Percentiles rank a stretch among this genome's conserved stretches.
These are phyloP conservation scores for Dendrobium nobile DNA, from an alignment of 106 monocot genomes.

Conservation along the genomic window DNA sequence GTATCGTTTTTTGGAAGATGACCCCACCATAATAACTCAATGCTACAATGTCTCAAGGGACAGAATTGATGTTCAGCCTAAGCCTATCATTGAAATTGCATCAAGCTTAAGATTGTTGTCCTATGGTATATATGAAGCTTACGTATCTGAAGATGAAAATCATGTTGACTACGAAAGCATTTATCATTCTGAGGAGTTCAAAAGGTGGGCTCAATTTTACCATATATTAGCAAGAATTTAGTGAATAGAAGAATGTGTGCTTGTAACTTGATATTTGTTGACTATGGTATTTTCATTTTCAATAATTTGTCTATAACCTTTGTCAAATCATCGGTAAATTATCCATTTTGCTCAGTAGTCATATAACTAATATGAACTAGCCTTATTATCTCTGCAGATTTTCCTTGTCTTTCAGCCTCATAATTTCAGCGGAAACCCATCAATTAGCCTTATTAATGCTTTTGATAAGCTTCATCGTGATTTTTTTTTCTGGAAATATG, in stretches of 20 bases:
- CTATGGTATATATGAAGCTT: conserved; percentile 79
- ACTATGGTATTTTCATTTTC: background rate
- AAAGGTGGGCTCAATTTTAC: conserved; percentile 38
- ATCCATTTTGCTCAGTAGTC: background rate
- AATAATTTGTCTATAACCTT: background rate
- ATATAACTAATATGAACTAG: background rate
- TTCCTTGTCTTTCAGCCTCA: background rate
- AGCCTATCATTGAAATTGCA: conserved; percentile 68
- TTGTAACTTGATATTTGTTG: background rate
- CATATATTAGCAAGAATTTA: background rate
- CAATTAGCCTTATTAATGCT: background rate
- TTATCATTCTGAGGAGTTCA: conserved; percentile 63
- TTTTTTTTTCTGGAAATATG: background rate
- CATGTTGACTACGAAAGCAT: conserved; percentile 82
- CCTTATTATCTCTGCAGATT: background rate
- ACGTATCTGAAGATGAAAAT: conserved; percentile 85
- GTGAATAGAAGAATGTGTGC: background rate
- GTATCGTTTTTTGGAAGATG: conserved; percentile 88
- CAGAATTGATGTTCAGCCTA: conserved; percentile 59
- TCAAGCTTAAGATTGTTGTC: conserved; percentile 64
- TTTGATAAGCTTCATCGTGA: too few species aligned
- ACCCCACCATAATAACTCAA: conserved; percentile 54
- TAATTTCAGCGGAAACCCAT: background rate
- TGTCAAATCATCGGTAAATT: background rate
- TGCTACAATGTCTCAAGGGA: conserved; percentile 80